Evolutionary conservation across 495 filamentous ascomycete species (phyloP), one percentile per base, ranked within the genome.

Genomic region (Penicillium desertorum): DNA sequence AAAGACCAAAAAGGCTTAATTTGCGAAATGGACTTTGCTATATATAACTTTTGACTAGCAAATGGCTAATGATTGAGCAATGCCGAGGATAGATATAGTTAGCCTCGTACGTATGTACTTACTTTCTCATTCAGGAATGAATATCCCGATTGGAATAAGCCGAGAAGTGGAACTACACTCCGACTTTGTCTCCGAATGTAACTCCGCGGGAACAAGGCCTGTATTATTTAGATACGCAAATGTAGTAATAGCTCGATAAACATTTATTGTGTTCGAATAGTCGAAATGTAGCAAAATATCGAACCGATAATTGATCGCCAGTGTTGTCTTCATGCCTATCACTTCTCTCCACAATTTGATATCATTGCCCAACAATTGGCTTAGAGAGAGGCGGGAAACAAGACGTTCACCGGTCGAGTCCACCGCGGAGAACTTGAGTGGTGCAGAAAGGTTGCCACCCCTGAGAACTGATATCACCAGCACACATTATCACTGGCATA

Each of bases 361-460:
- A 64, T 66, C 60, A 62, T 66, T 12, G 54, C 19, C 20, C 37
- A 46, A 22, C 54, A 39, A 68, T 68, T 68, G 66, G 66, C 51
- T 36, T 34, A 39, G 45, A 45, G 23, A 43, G 34, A 34, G 51
- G 59, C 66, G 63, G 63, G 34, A 62, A 68, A 63, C 54, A 49
- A 52, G 43, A 51, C 12, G 42, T 52, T 61, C 27, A 41, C 39
- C 39, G 44, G 45, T 22, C 19, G 57, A 56, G 54, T 58, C 62
- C 60, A 62, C 58, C 61, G 58, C 63, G 61, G 60, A 53, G 47
- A 67, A 65, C 54, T 39, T 57, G 22, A 60, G 49, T 61, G 51
- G 59, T 42, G 12, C 25, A 23, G 3, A 16, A 53, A 9, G 37
- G 47, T 59, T 32, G 62, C 60, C 65, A 62, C 49, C 55, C 25